Base-by-base conservation (phyloP, 148 eudicot genomes). In the Silene latifolia region DNA sequence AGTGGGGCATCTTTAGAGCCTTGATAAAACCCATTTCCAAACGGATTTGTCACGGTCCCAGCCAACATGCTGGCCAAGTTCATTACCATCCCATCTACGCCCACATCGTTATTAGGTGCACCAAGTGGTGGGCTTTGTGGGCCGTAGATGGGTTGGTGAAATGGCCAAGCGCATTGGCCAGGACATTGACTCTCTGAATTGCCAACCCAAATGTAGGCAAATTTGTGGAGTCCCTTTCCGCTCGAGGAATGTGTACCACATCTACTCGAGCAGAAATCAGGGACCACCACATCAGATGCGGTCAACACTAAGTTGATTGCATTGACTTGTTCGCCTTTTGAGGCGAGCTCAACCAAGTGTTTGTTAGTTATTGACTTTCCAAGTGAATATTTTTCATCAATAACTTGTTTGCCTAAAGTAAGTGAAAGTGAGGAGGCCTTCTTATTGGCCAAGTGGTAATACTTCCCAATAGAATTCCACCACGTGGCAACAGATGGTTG, bases 121-220 rank as follows among this genome's bases (percentile, higher is more conserved):
- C 79, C 83, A 29, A 88, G 9, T 2, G 91, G 85, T 8, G 84
- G 82, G 76, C 74, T 61, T 47, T 88, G 89, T 20, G 91, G 91
- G 66, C 91, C 91, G 83, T 86, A 88, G 17, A 86, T 86, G 78
- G 91, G 91, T 72, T 86, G 87, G 69, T 88, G 86, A 51, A 85
- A 85, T 0, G 90, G 88, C 90, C 90, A 85, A 0, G 87, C 90
- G 35, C 88, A 79, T 53, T 79, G 83, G 4, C 88, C 84, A 2
- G 89, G 83, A 72, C 87, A 83, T 42, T 85, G 83, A 2, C 80
- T 85, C 69, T 72, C 88, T 0, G 90, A 81, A 74, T 87, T 87
- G 2, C 90, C 90, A 4, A 87, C 90, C 90, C 88, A 87, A 17
- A 81, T 81, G 83, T 85, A 87, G 46, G 90, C 79, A 35, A 57